Evolutionary conservation across 179 eudicot species (phyloP).

Genomic region (Heliamphora ciliata): DNA sequence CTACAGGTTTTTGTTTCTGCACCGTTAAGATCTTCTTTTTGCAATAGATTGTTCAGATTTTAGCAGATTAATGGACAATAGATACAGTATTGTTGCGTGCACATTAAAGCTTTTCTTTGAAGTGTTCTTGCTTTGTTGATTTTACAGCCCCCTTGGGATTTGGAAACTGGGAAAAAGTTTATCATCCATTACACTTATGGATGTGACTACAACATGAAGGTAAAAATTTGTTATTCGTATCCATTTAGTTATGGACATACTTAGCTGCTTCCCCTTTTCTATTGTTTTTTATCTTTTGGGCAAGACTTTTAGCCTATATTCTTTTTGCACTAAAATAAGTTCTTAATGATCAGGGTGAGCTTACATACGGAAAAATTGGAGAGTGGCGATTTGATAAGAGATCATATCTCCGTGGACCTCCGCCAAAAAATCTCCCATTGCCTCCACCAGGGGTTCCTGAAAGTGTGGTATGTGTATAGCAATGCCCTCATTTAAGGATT

Average conservation of each 20-base stretch:
- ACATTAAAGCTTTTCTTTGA: slow-evolving; percentile 6
- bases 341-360: slow-evolving; percentile 58
- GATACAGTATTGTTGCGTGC: not conserved
- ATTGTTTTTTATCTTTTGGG: slow-evolving; percentile 1
- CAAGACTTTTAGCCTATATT: not conserved
- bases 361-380: slow-evolving; percentile 80
- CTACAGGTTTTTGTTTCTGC: slow-evolving; percentile 55
- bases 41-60: not conserved
- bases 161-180: slow-evolving; percentile 50
- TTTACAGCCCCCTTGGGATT: slow-evolving; percentile 95
- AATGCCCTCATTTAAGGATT: not conserved
- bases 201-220: slow-evolving; percentile 92
- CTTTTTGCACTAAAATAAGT: not conserved
- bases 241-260: not conserved
- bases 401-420: slow-evolving; percentile 67
- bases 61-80: not conserved
- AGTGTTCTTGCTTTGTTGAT: slow-evolving; percentile 11
- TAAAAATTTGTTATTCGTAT: slow-evolving; percentile 20
- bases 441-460: slow-evolving; percentile 96
- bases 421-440: slow-evolving; percentile 60
- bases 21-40: slow-evolving; percentile 10
- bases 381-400: slow-evolving; percentile 95
- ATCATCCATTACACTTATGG: slow-evolving; percentile 94
- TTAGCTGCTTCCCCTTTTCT: slow-evolving; percentile 6
- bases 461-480: slow-evolving; percentile 66